Conservation (phyloP, 192 early-diverging fungal genomes). For the Entomortierella lignicola region DNA sequence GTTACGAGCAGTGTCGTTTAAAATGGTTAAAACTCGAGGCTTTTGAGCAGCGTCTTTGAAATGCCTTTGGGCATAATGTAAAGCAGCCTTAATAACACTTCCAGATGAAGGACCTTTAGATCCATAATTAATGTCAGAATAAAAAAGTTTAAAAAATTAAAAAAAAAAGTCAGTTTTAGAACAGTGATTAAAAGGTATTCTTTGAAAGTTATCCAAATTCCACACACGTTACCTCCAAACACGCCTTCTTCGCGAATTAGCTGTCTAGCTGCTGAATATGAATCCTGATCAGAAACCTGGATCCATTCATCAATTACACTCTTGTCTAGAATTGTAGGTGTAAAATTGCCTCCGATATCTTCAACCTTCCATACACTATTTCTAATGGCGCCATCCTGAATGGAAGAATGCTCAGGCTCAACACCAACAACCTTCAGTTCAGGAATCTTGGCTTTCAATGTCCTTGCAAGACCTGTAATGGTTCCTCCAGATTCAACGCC, state of each 20-base stretch:
- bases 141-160: not conserved
- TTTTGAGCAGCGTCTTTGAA: slow-evolving; percentile 28
- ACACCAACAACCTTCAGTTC: slow-evolving; percentile 71
- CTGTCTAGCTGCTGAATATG: slow-evolving; percentile 75
- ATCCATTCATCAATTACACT: slow-evolving; percentile 72
- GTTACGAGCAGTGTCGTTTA: slow-evolving; percentile 78
- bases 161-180: too few species aligned
- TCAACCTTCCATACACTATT: slow-evolving; percentile 73
- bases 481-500: slow-evolving; percentile 77
- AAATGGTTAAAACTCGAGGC: slow-evolving; percentile 62
- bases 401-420: slow-evolving; percentile 73
- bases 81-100: slow-evolving; percentile 72
- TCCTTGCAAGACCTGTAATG: slow-evolving; percentile 69
- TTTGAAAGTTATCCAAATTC: too few species aligned
- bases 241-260: slow-evolving; percentile 72
- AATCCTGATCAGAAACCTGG: slow-evolving; percentile 74
- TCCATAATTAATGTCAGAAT: not conserved
- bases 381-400: slow-evolving; percentile 53
- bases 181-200: too few species aligned
- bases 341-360: slow-evolving; percentile 76
- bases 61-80: slow-evolving; percentile 55
- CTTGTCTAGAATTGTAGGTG: slow-evolving; percentile 64
- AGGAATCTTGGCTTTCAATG: slow-evolving; percentile 65
- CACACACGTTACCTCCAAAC: slow-evolving; percentile 56
- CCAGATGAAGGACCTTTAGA: slow-evolving; percentile 69